These are phyloP conservation scores for Cardiospermum halicacabum DNA, from an alignment of 345 rosid species.

Conservation along the genomic window DNA sequence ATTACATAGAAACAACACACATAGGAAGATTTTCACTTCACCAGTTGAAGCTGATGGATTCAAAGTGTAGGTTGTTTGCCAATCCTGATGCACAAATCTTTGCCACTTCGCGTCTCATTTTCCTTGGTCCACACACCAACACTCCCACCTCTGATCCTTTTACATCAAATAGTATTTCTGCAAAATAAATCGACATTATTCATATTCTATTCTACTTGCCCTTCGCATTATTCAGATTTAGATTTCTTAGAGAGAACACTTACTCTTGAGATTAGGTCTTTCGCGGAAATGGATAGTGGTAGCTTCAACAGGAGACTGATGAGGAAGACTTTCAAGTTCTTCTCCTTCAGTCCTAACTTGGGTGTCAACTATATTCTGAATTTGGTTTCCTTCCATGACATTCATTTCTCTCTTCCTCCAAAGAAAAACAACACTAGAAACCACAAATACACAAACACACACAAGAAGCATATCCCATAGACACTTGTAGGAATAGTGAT, in stretches of 20 bases:
- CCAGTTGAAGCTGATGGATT: conserved; percentile 67
- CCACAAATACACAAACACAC: conserved; percentile 38
- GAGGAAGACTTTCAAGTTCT: conserved; percentile 50
- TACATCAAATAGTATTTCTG: conserved; percentile 39
- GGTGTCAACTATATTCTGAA: conserved; percentile 39
- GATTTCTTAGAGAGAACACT: conserved; percentile 19
- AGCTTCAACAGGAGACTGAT: conserved; percentile 36
- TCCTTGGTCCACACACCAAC: conserved; percentile 50
- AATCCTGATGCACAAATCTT: conserved; percentile 44
- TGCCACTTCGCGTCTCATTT: conserved; percentile 58
- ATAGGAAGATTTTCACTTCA: too few relatives aligned
- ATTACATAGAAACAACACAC: too few relatives aligned
- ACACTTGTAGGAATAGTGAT: conserved; percentile 33
- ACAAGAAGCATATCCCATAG: conserved; percentile 39
- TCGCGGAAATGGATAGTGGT: conserved; percentile 51
- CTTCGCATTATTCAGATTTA: too few relatives aligned
- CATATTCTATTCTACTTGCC: not conserved
- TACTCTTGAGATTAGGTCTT: conserved; percentile 70
- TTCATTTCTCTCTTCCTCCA: conserved; percentile 54
- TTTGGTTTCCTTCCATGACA: conserved; percentile 33
- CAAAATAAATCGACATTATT: not conserved
- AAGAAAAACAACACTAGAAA: conserved; percentile 48
- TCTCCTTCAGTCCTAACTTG: too few relatives aligned
- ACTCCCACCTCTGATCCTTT: conserved; percentile 52
- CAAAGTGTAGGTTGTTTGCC: conserved; percentile 48